These are phyloP conservation scores for Euryodendron excelsum DNA, from an alignment of 148 eudicot species.

Conservation along the genomic window DNA sequence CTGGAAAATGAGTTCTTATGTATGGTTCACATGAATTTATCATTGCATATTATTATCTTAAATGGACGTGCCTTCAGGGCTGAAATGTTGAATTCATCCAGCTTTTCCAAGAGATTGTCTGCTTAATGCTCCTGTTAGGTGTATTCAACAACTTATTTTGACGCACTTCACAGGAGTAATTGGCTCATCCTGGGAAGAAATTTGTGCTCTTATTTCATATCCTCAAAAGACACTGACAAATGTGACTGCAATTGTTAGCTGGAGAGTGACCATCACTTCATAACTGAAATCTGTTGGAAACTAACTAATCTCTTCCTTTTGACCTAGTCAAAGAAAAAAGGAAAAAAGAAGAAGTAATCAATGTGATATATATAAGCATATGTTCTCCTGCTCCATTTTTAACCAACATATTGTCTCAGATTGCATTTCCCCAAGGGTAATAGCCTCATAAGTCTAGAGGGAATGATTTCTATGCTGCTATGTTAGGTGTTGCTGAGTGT, in stretches of 20 bases:
- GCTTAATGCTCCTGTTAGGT: background rate
- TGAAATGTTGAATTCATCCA: background rate
- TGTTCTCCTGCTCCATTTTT: constrained; percentile 9
- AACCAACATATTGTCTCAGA: background rate
- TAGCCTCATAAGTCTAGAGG: constrained; percentile 36
- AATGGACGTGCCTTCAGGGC: constrained; percentile 3
- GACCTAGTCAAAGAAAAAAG: background rate
- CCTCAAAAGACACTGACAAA: background rate
- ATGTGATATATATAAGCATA: background rate
- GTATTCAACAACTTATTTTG: no score
- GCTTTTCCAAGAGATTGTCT: background rate
- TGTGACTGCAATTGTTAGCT: background rate
- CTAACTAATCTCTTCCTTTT: background rate
- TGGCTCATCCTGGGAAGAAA: no score
- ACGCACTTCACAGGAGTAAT: background rate
- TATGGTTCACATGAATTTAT: background rate
- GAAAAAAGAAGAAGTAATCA: background rate
- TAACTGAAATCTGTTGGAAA: background rate
- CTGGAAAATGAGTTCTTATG: background rate
- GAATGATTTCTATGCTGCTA: constrained; percentile 36
- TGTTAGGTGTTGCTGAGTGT: constrained; percentile 33
- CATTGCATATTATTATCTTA: no score
- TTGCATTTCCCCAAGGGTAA: background rate
- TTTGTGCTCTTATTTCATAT: no score
- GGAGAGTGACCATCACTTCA: background rate